Percentiles rank a stretch among this genome's conserved stretches.
Conservation (phyloP, 495 filamentous ascomycete genomes). For the Sordaria brevicollis region DNA sequence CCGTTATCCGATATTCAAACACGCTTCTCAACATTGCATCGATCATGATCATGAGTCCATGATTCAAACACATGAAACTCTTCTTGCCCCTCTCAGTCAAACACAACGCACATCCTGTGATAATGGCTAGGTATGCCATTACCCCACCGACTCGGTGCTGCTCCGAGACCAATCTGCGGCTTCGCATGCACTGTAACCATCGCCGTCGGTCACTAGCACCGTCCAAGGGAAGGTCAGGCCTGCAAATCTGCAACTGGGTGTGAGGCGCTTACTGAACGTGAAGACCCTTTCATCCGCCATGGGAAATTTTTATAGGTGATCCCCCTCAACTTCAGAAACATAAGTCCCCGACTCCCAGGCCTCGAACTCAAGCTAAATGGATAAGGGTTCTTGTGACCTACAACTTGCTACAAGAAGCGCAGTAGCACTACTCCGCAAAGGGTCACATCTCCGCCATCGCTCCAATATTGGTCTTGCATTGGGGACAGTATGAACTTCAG, state of each 20-base stretch:
- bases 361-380: background rate
- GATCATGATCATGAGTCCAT: background rate
- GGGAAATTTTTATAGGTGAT: background rate
- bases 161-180: too few relatives aligned
- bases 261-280: background rate
- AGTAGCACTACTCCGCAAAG: background rate
- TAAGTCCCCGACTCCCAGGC: background rate
- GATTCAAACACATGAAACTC: background rate
- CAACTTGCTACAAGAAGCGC: background rate
- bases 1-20: background rate
- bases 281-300: background rate
- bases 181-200: background rate
- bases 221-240: background rate
- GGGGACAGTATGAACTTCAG: background rate
- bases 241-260: background rate
- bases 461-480: background rate
- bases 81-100: too few relatives aligned
- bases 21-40: background rate
- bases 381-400: background rate
- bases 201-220: background rate
- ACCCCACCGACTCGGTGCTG: too few relatives aligned
- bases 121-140: too few relatives aligned
- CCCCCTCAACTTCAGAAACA: background rate
- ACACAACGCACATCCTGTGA: too few relatives aligned
- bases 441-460: background rate